phyloP scores from a whole-genome alignment of 371 early-diverging fungal species.

The Sporodiniella umbellata region DNA sequence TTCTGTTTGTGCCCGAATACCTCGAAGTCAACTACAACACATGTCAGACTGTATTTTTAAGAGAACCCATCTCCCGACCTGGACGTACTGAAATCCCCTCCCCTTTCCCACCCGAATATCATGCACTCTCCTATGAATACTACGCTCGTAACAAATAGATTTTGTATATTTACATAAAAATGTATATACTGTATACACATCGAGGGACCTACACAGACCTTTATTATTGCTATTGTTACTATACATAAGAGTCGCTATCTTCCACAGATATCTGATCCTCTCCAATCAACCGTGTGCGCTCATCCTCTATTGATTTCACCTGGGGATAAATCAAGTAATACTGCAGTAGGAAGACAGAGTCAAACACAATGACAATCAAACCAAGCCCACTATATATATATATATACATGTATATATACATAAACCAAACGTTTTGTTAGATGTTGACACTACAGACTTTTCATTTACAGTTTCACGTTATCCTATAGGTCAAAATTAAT shows the following conservation, averaged over 20 bases:
- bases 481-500: conserved; percentile 16
- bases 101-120: conserved; percentile 87
- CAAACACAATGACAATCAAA: conserved; percentile 66
- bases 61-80: conserved; percentile 85
- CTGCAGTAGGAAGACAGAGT: conserved; percentile 72
- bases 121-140: conserved; percentile 89
- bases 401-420: too few species aligned
- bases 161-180: too few species aligned
- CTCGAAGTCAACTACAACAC: conserved; percentile 95
- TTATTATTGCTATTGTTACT: too few species aligned
- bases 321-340: conserved; percentile 63
- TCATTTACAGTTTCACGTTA: conserved; percentile 34
- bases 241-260: conserved; percentile 6
- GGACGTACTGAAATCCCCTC: conserved; percentile 89
- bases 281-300: conserved; percentile 9
- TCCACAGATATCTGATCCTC: conserved; percentile 11
- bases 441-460: not conserved
- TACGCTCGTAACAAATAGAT: conserved; percentile 66
- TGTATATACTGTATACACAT: too few species aligned
- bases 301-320: conserved; percentile 2
- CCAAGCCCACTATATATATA: conserved; percentile 57
- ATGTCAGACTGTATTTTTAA: conserved; percentile 84
- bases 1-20: conserved; percentile 94
- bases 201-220: too few species aligned
- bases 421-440: too few species aligned